phyloP scores from a whole-genome alignment of 352 stramenopile species.

The Pythium folliculosum region DNA sequence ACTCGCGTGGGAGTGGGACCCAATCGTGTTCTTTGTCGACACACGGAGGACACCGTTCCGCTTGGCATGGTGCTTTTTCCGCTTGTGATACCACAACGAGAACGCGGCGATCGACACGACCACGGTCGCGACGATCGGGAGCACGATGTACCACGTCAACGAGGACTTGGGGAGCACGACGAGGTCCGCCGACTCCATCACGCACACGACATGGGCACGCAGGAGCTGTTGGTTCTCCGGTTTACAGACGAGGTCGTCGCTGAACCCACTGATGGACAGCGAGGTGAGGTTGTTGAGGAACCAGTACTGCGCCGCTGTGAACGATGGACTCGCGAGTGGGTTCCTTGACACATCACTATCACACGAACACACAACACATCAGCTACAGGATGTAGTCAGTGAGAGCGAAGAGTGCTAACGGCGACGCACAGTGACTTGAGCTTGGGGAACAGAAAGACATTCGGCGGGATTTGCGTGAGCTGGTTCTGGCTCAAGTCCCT shows the following conservation, averaged over 20 bases:
- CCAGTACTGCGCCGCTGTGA: neutral
- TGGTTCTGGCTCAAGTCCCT: constrained; percentile 22
- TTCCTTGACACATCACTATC: constrained; percentile 14
- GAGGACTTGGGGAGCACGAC: constrained; percentile 2
- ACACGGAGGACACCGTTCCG: neutral
- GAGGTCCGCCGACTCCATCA: neutral
- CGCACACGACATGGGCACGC: constrained; percentile 8
- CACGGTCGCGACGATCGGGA: neutral
- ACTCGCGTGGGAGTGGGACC: neutral
- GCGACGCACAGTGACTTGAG: constrained; percentile 17
- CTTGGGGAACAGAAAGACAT: constrained; percentile 11
- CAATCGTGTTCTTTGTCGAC: neutral
- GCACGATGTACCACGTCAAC: constrained; percentile 12
- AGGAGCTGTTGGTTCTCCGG: constrained; percentile 1
- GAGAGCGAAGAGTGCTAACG: neutral
- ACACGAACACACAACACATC: neutral
- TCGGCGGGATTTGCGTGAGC: constrained; percentile 9
- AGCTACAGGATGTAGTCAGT: neutral
- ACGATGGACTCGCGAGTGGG: neutral
- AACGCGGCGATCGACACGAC: neutral
- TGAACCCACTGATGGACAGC: constrained; percentile 6
- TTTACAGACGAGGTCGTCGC: neutral
- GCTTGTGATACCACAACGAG: neutral
- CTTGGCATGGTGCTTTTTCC: neutral
- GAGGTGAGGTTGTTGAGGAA: constrained; percentile 12